Conservation (phyloP, 2,329 filamentous ascomycete species). For the Ophiostoma novo-ulmi region DNA sequence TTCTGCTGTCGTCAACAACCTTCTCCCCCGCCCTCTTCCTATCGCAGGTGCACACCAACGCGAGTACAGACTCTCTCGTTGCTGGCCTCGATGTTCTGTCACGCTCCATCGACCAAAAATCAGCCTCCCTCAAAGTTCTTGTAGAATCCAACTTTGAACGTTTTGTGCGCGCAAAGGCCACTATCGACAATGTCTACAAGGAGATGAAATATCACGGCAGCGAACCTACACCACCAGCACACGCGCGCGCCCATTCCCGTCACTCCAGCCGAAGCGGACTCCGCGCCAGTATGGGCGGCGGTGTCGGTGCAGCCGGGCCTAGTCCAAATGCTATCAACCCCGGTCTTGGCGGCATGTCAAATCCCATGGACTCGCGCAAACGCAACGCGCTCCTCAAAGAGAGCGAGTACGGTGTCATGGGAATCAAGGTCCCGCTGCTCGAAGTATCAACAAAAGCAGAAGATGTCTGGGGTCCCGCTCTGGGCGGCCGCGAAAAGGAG, state of each 20-base stretch:
- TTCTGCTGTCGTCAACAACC: conserved; percentile 89
- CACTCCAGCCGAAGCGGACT: conserved; percentile 64
- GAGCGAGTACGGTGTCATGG: conserved; percentile 81
- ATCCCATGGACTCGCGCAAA: conserved; percentile 42
- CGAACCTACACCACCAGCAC: conserved; percentile 42
- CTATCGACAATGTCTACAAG: conserved; percentile 96
- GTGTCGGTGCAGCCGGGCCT: background rate
- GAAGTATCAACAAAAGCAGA: conserved; percentile 92
- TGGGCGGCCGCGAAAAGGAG: conserved; percentile 87
- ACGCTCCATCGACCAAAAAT: conserved; percentile 93
- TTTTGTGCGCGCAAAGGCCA: conserved; percentile 94
- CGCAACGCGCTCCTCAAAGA: conserved; percentile 92
- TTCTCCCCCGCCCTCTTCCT: conserved; percentile 91
- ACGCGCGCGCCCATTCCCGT: conserved; percentile 53
- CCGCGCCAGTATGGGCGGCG: conserved; percentile 44
- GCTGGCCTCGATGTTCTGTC: conserved; percentile 80
- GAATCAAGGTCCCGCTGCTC: conserved; percentile 80
- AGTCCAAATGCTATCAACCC: background rate
- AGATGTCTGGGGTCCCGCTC: conserved; percentile 92
- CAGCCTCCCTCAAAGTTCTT: conserved; percentile 88
- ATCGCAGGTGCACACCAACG: conserved; percentile 82
- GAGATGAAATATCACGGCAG: conserved; percentile 80
- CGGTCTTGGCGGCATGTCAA: conserved; percentile 11
- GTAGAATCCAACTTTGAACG: conserved; percentile 98
- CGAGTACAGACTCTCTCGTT: conserved; percentile 75